Conservation (phyloP, 2,329 filamentous ascomycete genomes). For the Hypoxylon sp. region DNA sequence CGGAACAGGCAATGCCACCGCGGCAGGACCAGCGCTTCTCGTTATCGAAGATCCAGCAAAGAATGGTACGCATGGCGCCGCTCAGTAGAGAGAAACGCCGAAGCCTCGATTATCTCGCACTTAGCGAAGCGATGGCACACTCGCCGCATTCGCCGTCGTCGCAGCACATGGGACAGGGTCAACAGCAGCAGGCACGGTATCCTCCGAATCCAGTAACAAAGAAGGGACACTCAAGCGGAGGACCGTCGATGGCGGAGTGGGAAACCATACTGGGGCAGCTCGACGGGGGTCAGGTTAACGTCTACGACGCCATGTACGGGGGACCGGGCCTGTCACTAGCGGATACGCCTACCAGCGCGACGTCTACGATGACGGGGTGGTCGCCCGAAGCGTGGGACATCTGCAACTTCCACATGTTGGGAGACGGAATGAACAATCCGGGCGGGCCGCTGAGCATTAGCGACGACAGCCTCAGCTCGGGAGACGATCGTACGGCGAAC, state of each 20-base stretch:
- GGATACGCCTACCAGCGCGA: constrained; percentile 53
- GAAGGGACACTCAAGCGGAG: constrained; percentile 49
- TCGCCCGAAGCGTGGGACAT: constrained; percentile 66
- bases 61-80: constrained; percentile 49
- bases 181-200: constrained; percentile 44
- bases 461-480: constrained; percentile 65
- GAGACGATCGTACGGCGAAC: constrained; percentile 58
- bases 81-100: constrained; percentile 48
- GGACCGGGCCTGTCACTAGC: constrained; percentile 62
- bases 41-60: constrained; percentile 53
- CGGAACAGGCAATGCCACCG: constrained; percentile 49
- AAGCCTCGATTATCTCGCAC: constrained; percentile 68
- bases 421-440: constrained; percentile 54
- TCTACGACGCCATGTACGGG: constrained; percentile 85
- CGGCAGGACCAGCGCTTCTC: constrained; percentile 60
- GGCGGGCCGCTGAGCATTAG: constrained; percentile 61
- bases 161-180: constrained; percentile 44
- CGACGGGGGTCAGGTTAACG: constrained; percentile 80
- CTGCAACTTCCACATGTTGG: constrained; percentile 58
- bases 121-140: constrained; percentile 56
- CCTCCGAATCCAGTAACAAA: constrained; percentile 48
- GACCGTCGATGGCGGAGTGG: constrained; percentile 75
- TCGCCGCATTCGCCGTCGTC: constrained; percentile 56
- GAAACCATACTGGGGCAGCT: constrained; percentile 79
- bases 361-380: constrained; percentile 55